Base-by-base conservation (phyloP, 352 stramenopile genomes). In the Globisporangium paddicum region DNA sequence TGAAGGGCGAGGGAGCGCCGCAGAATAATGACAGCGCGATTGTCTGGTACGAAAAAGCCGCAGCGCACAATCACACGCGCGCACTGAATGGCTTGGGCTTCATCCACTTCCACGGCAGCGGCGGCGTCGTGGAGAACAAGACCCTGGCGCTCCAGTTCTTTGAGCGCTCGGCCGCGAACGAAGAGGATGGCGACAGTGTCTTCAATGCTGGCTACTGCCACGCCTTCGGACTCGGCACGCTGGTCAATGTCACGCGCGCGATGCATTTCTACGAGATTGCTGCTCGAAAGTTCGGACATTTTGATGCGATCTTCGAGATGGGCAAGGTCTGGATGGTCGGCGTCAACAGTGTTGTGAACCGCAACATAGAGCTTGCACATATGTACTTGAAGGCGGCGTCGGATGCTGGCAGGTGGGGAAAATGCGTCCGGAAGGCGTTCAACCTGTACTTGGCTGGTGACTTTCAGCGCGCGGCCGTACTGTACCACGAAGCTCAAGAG, bases 121-220 rank as follows among this genome's bases (percentile, higher is more conserved):
- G 82, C 10, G 79, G 82, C 10, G 55, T 94, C 21, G 18, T 42
- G 0, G 71, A 90, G 60, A 96, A 97, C 71, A 82, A 90, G 54
- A 83, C 79, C 9, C 66, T 73, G 45, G 90, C 88, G 21, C 74
- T 96, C 13, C 69, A 79, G 52, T 86, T 86, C 41, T 97, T 97
- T 68, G 75, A 95, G 54, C 68, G 71, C 37, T 86, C 89, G n/a
- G 86, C 89, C 3, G 61, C 60, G 28, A 90, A 91, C 28, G 51
- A 86, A 49, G 72, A 82, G 42, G 89, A 96, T 46, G 88, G 82
- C 0, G 90, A 97, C 61, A 96, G 86, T n/a, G 53, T 96, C 2
- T 97, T 96, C 55, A 97, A 97, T 55, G 81, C 89, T 1, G 90
- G 83, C 0, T 90, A 93, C 64, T 96, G 87, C 52, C 63, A 95